Base-by-base conservation (phyloP, 768 basidiomycete genomes). In the Suillus sp. region DNA sequence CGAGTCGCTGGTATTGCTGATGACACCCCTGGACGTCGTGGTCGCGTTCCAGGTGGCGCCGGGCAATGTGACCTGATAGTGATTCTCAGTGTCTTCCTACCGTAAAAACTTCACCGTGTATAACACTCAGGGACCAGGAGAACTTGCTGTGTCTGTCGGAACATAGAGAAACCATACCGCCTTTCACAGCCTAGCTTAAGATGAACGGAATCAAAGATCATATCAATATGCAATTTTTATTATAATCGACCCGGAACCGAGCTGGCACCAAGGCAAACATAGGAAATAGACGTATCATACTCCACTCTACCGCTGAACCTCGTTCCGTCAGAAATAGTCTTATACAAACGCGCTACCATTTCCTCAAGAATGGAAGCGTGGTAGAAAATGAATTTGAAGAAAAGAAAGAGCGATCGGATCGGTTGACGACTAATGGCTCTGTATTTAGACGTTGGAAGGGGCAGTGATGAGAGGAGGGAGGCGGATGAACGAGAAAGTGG, bases 401-500 rank as follows among this genome's bases (percentile, higher is more conserved):
- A 40, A 53, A 13, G n/a, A 47, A 47, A 53, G 16, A 30, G 50
- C 9, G 1, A 53, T 53, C 11, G 16, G 37, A n/a, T n/a, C n/a
- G n/a, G n/a, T 27, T 57, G 20, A 27, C 7, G 56, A 40, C 11
- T 40, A 11, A 34, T 40, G 11, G 6, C 25, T 16, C 18, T 20
- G 25, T 37, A 20, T 11, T 65, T 60, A 69, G 11, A 51, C 68
- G 27, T 62, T 55, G 20, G 69, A 67, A 54, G 71, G 69, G 1
- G 69, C 66, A 7, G 35, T 8, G 9, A 73, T 40, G 27, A 73
- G 13, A 43, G 65, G 69, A 4, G 72, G 72, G 11, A 72, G 62
- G 20, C 65, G 73, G 30, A 74, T 73, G 53, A 69, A 71, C 16
- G 69, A 72, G 37, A 18, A 62, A 1, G 72, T 73, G 10, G 73